Base-by-base conservation (phyloP, 2,329 filamentous ascomycete genomes). In the Exutisphaerella laricina region DNA sequence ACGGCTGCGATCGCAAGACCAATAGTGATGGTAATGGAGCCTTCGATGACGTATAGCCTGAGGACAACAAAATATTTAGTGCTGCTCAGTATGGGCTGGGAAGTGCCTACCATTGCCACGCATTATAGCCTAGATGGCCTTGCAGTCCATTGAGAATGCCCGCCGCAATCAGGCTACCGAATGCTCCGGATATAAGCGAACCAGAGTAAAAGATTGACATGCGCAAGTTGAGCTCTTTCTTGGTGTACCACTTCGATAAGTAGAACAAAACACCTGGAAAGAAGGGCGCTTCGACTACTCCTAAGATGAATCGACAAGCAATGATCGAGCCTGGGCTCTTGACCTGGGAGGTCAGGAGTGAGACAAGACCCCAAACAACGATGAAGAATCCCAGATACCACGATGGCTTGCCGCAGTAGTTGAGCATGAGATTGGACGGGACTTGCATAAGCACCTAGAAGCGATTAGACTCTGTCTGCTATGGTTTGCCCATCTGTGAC, bases 341-440 rank as follows among this genome's bases (percentile, higher is more conserved):
- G 21, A 59, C 58, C 41, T 60, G 53, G 3, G 54, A 57, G 10
- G 57, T 60, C 5, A 61, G 34, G 5, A 79, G 78, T 2, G 81
- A 77, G 70, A 85, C 78, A 12, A 87, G 77, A 2, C 85, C 85
- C 85, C 84, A 79, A 1, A 75, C 71, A 54, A 77, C 73, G 83
- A 95, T 94, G 58, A 94, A 59, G 42, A 94, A 95, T 40, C 89
- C 67, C 28, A 60, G 49, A 26, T 60, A 59, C 52, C 82, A 86
- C 0, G 88, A 88, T 1, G 80, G 69, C 13, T 73, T 75, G 67
- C 55, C 55, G 30, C 48, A 57, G 71, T 73, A 40, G 67, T 94
- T 94, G 46, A 94, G 78, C 17, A 94, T 66, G 34, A 90, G 70
- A 61, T 94, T 94, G 46, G 85, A 73, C 0, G 72, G 72, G 3